These are phyloP conservation scores for Didymella glomerata DNA, from an alignment of 2,329 filamentous ascomycete genomes.

Conservation along the genomic window DNA sequence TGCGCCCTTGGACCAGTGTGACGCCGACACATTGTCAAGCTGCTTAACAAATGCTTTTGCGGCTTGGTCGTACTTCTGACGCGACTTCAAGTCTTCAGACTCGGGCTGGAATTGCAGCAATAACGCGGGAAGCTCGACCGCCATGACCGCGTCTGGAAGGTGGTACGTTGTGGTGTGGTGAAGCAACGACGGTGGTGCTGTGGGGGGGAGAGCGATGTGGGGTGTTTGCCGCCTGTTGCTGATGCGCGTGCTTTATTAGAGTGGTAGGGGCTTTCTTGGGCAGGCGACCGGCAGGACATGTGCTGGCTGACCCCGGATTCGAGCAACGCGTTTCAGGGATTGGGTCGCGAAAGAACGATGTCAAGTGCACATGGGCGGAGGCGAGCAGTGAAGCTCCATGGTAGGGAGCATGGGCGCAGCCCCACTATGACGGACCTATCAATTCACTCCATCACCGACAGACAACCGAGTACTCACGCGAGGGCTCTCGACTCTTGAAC, in stretches of 20 bases:
- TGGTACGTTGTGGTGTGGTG: slow-evolving; percentile 7
- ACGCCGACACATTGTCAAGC: slow-evolving; percentile 44
- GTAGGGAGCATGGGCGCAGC: slow-evolving; percentile 29
- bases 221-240: slow-evolving; percentile 25
- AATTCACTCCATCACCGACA: slow-evolving; percentile 1
- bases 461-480: background rate
- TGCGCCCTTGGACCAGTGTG: slow-evolving; percentile 47
- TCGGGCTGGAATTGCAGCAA: slow-evolving; percentile 50
- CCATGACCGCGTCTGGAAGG: slow-evolving; percentile 31
- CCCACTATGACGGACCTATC: slow-evolving; percentile 26
- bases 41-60: slow-evolving; percentile 47
- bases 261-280: background rate
- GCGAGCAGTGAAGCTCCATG: slow-evolving; percentile 32
- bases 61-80: slow-evolving; percentile 52
- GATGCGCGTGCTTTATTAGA: background rate
- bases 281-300: background rate
- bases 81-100: slow-evolving; percentile 41
- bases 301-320: background rate
- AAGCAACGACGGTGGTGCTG: slow-evolving; percentile 17
- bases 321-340: background rate
- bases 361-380: slow-evolving; percentile 21
- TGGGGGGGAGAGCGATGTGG: slow-evolving; percentile 29
- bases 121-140: slow-evolving; percentile 39
- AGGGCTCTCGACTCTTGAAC: background rate
- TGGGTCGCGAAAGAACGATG: slow-evolving; percentile 17